A percentile compares a stretch with the other conserved stretches of the same genome.
phyloP scores from a whole-genome alignment of 192 early-diverging fungal genomes.

The Diversispora eburnea region DNA sequence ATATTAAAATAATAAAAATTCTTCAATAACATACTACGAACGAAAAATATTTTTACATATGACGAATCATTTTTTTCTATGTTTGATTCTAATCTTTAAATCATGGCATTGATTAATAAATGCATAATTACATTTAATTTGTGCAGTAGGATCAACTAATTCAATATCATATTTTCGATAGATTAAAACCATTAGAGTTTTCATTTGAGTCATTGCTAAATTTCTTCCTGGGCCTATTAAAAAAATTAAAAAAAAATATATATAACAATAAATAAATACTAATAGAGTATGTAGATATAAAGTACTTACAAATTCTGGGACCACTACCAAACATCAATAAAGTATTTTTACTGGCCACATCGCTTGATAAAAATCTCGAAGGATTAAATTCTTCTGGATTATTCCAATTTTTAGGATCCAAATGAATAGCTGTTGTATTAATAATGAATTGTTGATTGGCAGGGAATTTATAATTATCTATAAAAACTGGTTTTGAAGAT shows the following conservation, averaged over 20 bases:
- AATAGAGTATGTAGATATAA: too few species aligned
- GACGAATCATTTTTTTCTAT: too few species aligned
- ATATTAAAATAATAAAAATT: too few species aligned
- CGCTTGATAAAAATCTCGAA: neutral
- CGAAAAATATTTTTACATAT: too few species aligned
- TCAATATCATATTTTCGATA: constrained; percentile 22
- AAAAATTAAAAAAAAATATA: neutral
- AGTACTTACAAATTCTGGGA: neutral
- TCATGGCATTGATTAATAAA: neutral
- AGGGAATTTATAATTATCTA: constrained; percentile 1
- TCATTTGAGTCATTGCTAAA: constrained; percentile 3
- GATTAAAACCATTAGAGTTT: neutral
- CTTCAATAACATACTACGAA: too few species aligned
- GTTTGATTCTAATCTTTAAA: constrained; percentile 1
- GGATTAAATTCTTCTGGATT: constrained; percentile 6
- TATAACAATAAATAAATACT: neutral
- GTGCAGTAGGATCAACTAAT: neutral
- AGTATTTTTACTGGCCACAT: neutral
- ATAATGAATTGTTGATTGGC: neutral
- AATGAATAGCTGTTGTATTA: neutral
- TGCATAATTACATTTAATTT: neutral
- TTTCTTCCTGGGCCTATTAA: neutral
- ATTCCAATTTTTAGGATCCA: neutral
- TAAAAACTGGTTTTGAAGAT: neutral
- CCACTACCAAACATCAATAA: constrained; percentile 11